Percentiles rank a stretch among this genome's conserved stretches.
Evolutionary conservation across 345 rosid species (phyloP).

Genomic region (Euphorbia peplus): DNA sequence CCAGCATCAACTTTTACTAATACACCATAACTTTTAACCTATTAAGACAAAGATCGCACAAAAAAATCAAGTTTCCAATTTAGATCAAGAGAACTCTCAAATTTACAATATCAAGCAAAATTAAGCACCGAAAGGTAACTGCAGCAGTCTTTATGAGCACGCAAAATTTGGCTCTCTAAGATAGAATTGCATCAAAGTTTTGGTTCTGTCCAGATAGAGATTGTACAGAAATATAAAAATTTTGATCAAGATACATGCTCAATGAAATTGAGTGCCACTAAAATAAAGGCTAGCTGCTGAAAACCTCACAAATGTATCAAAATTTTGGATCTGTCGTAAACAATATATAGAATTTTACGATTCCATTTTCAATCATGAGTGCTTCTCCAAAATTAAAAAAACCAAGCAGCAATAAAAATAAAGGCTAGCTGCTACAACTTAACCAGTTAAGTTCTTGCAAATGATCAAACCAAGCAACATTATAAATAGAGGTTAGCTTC

Average conservation of each 20-base stretch:
- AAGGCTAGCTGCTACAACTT: neutral
- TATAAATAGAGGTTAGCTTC: neutral
- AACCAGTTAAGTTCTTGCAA: neutral
- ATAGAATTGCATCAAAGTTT: too few species aligned
- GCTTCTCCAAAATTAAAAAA: too few species aligned
- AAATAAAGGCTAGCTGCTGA: neutral
- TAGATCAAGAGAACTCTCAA: too few species aligned
- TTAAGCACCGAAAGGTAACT: neutral
- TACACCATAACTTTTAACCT: too few species aligned
- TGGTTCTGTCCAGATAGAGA: neutral
- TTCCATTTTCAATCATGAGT: neutral
- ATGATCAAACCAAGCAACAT: neutral
- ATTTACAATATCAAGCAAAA: too few species aligned
- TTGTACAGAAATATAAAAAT: neutral
- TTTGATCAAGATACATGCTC: neutral
- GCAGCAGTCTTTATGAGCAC: neutral
- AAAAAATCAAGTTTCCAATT: too few species aligned
- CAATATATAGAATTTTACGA: neutral
- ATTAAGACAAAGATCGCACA: too few species aligned
- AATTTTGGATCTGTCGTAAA: neutral
- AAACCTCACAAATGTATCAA: neutral
- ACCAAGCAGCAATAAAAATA: neutral
- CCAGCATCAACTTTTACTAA: neutral
- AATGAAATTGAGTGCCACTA: neutral
- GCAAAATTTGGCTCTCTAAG: neutral